A percentile compares a stretch with the other conserved stretches of the same genome.
phyloP scores from a whole-genome alignment of 345 rosid species.

The Hirschfeldia incana region DNA sequence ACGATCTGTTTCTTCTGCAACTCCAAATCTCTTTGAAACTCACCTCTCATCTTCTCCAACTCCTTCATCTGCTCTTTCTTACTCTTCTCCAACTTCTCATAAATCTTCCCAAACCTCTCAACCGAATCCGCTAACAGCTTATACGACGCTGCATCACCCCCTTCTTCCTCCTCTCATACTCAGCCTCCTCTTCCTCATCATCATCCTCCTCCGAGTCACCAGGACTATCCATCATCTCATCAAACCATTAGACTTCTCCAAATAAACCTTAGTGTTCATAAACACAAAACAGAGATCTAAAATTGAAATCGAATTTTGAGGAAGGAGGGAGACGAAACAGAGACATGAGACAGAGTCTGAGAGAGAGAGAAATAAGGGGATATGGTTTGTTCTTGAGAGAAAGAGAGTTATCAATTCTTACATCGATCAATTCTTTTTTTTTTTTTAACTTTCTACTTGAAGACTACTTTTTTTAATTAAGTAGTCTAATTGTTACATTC shows the following conservation, averaged over 20 bases:
- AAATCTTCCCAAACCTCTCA: slow-evolving; percentile 73
- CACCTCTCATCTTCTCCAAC: slow-evolving; percentile 94
- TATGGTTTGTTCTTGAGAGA: too few relatives aligned
- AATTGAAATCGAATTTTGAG: too few relatives aligned
- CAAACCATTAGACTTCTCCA: slow-evolving; percentile 77
- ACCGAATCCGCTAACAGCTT: slow-evolving; percentile 83
- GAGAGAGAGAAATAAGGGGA: too few relatives aligned
- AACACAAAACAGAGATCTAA: slow-evolving; percentile 47
- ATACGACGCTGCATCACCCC: slow-evolving; percentile 56
- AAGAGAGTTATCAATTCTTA: too few relatives aligned
- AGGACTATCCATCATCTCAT: slow-evolving; percentile 94
- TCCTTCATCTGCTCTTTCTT: slow-evolving; percentile 85
- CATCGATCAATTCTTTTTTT: too few relatives aligned
- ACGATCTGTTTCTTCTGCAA: slow-evolving; percentile 59
- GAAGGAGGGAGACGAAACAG: too few relatives aligned
- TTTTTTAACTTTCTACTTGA: too few relatives aligned
- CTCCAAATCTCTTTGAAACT: slow-evolving; percentile 86
- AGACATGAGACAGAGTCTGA: too few relatives aligned
- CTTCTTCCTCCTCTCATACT: slow-evolving; percentile 46
- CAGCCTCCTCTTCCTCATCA: slow-evolving; percentile 54
- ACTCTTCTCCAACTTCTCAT: slow-evolving; percentile 87
- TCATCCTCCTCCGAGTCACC: slow-evolving; percentile 55
- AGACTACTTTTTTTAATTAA: too few relatives aligned
- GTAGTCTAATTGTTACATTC: too few relatives aligned
- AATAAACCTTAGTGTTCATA: slow-evolving; percentile 62